Evolutionary conservation across 768 basidiomycete species (phyloP), one percentile per base, ranked within the genome.

Genomic region (Chlorophyllum brunneum): DNA sequence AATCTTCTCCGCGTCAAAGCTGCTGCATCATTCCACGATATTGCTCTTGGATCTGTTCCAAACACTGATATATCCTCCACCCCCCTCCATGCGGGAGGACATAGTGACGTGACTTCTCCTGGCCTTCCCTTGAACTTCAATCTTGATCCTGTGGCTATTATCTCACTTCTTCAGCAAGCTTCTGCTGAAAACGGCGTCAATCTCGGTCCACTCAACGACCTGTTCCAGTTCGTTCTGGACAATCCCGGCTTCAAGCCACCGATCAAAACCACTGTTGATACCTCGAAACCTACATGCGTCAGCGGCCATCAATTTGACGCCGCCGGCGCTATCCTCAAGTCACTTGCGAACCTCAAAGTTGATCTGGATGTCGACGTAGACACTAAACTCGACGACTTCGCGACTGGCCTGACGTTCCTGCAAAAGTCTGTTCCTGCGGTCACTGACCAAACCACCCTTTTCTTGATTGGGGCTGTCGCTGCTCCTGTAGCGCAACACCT

Each of bases 261-360:
- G 1, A 83, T 86, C 41, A 79, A 67, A 30, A 74, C 82, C 0
- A 70, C 74, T 1, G 78, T 86, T 3, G 80, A 82, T 57, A 73
- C 74, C 1, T 67, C 70, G 30, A 57, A 68, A 4, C 74, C 84
- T 20, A 76, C 78, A 7, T 88, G 85, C 60, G 73, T 79, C 48
- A 86, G 86, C 61, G 85, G 85, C 11, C 68, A 79, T 5, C 86
- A 88, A 58, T 85, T 86, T 54, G 77, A 85, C 58, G 74, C 79
- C 13, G 63, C 69, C 23, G 76, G 70, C 6, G 83, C 85, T 24
- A 85, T 88, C 54, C 68, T 89, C 49, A 71, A 77, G n/a, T 72
- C 85, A 2, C 62, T 89, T 46, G 73, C 78, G 29, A 76, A 76
- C 51, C 72, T 89, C 33, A 71, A 76, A 60, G 80, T 86, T 44